These are phyloP conservation scores for Agastache rugosa DNA, from an alignment of 257 asterid genomes.

Conservation along the genomic window DNA sequence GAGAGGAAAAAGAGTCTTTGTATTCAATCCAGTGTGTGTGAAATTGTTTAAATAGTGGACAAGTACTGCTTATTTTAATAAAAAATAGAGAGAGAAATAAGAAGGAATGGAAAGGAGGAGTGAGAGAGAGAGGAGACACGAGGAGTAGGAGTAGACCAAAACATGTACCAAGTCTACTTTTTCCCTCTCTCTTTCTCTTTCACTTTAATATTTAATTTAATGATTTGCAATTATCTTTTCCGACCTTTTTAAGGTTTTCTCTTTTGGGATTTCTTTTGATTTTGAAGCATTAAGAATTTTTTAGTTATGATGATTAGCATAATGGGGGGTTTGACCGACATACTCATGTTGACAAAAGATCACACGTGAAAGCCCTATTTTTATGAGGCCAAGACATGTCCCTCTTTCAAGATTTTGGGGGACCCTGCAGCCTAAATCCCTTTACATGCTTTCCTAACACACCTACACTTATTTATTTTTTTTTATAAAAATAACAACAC, in stretches of 20 bases:
- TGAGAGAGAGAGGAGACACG: too few relatives aligned
- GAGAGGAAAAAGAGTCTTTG: slow-evolving; percentile 55
- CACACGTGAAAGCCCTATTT: slow-evolving; percentile 62
- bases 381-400: slow-evolving; percentile 47
- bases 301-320: slow-evolving; percentile 48
- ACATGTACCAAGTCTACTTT: slow-evolving; percentile 40
- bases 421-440: slow-evolving; percentile 38
- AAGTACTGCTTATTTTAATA: slow-evolving; percentile 25
- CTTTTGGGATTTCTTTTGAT: slow-evolving; percentile 9
- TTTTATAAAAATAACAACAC: too few relatives aligned
- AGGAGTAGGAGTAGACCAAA: slow-evolving; percentile 50
- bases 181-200: slow-evolving; percentile 22
- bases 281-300: slow-evolving; percentile 21
- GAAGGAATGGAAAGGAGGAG: not conserved
- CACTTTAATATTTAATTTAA: slow-evolving; percentile 32
- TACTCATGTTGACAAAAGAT: slow-evolving; percentile 57
- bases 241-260: slow-evolving; percentile 35
- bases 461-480: not conserved
- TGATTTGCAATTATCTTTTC: slow-evolving; percentile 38
- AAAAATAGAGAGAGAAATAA: slow-evolving; percentile 4
- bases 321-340: slow-evolving; percentile 63
- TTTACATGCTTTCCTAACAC: slow-evolving; percentile 23
- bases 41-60: slow-evolving; percentile 35
- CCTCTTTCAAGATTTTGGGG: slow-evolving; percentile 61
- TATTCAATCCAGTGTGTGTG: slow-evolving; percentile 50